A percentile compares a stretch with the other conserved stretches of the same genome.
phyloP scores from a whole-genome alignment of 2,329 filamentous ascomycete genomes.

The Fusarium lyarnte region DNA sequence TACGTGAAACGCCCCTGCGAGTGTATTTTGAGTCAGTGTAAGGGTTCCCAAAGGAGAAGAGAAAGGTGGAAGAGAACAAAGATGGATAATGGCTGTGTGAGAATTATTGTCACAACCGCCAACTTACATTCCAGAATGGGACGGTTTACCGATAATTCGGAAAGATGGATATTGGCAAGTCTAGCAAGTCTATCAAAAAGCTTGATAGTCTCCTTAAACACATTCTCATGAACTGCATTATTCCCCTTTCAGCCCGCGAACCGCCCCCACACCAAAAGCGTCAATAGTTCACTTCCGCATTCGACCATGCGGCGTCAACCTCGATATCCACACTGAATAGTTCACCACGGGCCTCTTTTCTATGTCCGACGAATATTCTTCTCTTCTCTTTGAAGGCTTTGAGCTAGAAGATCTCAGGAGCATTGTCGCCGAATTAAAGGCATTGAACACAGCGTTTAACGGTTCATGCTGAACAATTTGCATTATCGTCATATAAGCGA shows the following conservation, averaged over 20 bases:
- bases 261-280: neutral
- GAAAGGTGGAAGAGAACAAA: neutral
- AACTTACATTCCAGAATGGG: neutral
- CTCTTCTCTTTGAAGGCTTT: no score
- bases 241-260: neutral
- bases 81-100: neutral
- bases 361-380: neutral
- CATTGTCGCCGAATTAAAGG: neutral
- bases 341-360: neutral
- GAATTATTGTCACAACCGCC: neutral
- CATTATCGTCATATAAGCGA: neutral
- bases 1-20: neutral
- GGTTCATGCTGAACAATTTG: neutral
- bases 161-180: neutral
- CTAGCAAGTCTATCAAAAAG: neutral
- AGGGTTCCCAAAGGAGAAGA: neutral
- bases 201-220: neutral
- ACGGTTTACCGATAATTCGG: neutral
- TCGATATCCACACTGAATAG: neutral
- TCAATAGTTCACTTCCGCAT: conserved; percentile 7
- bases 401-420: neutral
- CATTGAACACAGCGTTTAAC: neutral
- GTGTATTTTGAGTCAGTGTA: neutral
- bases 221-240: neutral
- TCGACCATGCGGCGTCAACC: conserved; percentile 21